These are phyloP conservation scores for Orbilia ellipsospora DNA, from an alignment of 2,329 filamentous ascomycete species.

Conservation along the genomic window DNA sequence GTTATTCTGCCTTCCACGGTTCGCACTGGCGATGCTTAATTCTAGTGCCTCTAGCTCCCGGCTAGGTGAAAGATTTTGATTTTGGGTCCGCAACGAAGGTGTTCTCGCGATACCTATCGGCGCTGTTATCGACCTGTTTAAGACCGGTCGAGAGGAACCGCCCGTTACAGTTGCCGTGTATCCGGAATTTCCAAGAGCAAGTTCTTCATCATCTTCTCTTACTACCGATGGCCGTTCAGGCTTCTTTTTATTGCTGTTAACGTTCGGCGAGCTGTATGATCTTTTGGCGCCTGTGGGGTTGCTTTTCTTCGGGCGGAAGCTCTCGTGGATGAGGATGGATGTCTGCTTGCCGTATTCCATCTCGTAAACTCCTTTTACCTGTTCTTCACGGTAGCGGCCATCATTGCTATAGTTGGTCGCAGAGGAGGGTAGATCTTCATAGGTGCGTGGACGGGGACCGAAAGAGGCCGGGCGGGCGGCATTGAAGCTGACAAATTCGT, in stretches of 20 bases:
- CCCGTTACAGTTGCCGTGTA: conserved; percentile 42
- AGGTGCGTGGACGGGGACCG: conserved; percentile 63
- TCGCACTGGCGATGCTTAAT: conserved; percentile 41
- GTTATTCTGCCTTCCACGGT: conserved; percentile 39
- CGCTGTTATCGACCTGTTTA: conserved; percentile 38
- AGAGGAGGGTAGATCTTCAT: conserved; percentile 52
- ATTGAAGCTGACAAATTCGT: conserved; percentile 90
- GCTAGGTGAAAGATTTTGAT: conserved; percentile 14
- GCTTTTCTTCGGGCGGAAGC: conserved; percentile 39
- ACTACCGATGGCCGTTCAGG: conserved; percentile 25
- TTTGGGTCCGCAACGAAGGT: conserved; percentile 9
- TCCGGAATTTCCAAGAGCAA: conserved; percentile 24
- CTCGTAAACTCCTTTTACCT: conserved; percentile 44
- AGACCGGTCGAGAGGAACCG: conserved; percentile 17
- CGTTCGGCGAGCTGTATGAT: conserved; percentile 23
- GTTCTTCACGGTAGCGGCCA: conserved; percentile 30
- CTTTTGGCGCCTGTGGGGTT: conserved; percentile 9
- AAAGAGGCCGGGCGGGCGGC: conserved; percentile 74
- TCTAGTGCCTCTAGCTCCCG: conserved; percentile 50
- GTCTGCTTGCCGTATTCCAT: conserved; percentile 47
- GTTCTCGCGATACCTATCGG: conserved; percentile 33
- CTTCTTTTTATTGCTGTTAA: conserved; percentile 11
- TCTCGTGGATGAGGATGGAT: conserved; percentile 49
- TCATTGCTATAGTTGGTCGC: conserved; percentile 44
- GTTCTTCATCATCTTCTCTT: conserved; percentile 38